Base-by-base conservation (phyloP, 331 rosid genomes). In the Cydonia oblonga region DNA sequence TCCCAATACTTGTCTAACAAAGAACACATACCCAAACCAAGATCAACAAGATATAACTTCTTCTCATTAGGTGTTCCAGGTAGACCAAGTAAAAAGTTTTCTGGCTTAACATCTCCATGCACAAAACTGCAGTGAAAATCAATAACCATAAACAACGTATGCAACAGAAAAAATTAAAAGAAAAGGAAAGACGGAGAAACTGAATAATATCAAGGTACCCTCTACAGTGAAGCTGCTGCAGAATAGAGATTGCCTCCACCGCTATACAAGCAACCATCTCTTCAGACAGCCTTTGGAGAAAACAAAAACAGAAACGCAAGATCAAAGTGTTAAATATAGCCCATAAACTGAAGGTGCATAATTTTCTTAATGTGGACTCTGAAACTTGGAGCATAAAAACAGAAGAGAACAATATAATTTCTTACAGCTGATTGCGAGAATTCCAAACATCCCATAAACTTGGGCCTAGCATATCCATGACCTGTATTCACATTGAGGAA, bases 191-290 rank as follows among this genome's bases (percentile, higher is more conserved):
- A 53, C 10, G 2, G 49, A 64, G 22, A 72, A 22, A 72, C 23
- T 4, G 62, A 29, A 25, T n/a, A 62, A 26, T 68, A 42, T 38
- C 9, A 69, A 75, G 14, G 54, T 70, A 80, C 84, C 84, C 84
- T 71, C 63, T 75, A 7, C 33, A 19, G 57, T 80, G 84, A 65
- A 80, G 77, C 66, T 80, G 84, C 75, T 80, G 74, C 28, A 80
- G 73, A 65, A 80, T 80, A 15, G 84, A 80, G 67, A 80, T 70
- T 69, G 84, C 84, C 66, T 80, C 84, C 73, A 80, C 84, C 1
- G 84, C 84, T 64, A 80, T 80, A 65, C 84, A 80, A 64, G 84
- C 77, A 70, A 80, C 84, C 66, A 72, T 80, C 71, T 80, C 84
- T 75, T 80, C 84, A 7, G 77, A 70, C 64, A 80, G 69, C 80